A percentile compares a stretch with the other conserved stretches of the same genome.
These are phyloP conservation scores for Ceratopteris richardii DNA, from an alignment of 75 land plant species.

Conservation along the genomic window DNA sequence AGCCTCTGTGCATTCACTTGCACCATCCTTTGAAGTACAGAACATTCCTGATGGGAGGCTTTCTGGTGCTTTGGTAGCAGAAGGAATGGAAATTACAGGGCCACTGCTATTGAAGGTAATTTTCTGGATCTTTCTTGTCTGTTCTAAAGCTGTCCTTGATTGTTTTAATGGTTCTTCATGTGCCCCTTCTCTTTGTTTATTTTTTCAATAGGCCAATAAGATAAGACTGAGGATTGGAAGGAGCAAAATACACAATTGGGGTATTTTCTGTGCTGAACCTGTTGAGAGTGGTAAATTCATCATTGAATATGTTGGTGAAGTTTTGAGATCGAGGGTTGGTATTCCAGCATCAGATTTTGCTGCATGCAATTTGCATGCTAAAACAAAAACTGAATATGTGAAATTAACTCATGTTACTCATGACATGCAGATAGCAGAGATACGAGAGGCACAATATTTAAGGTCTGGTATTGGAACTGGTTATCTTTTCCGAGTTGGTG, in stretches of 20 bases:
- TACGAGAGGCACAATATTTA: constrained; percentile 73
- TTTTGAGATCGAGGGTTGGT: constrained; percentile 65
- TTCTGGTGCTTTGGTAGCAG: too few relatives aligned
- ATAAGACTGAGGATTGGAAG: constrained; percentile 75
- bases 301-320: constrained; percentile 94
- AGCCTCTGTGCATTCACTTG: too few relatives aligned
- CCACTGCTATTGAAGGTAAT: too few relatives aligned
- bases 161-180: not conserved
- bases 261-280: constrained; percentile 77
- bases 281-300: constrained; percentile 95
- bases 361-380: not conserved
- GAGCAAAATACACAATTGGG: constrained; percentile 98
- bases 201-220: constrained; percentile 57
- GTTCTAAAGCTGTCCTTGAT: not conserved
- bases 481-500: constrained; percentile 86
- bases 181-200: not conserved
- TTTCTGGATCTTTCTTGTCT: not conserved
- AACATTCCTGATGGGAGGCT: too few relatives aligned
- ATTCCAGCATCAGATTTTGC: not conserved
- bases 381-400: not conserved
- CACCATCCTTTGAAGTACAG: too few relatives aligned
- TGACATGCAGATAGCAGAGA: constrained; percentile 64
- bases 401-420: constrained; percentile 1
- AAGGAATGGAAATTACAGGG: too few relatives aligned
- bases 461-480: constrained; percentile 95